phyloP scores from a whole-genome alignment of 2,329 filamentous ascomycete species.

The Rhynchosporium graminicola region DNA sequence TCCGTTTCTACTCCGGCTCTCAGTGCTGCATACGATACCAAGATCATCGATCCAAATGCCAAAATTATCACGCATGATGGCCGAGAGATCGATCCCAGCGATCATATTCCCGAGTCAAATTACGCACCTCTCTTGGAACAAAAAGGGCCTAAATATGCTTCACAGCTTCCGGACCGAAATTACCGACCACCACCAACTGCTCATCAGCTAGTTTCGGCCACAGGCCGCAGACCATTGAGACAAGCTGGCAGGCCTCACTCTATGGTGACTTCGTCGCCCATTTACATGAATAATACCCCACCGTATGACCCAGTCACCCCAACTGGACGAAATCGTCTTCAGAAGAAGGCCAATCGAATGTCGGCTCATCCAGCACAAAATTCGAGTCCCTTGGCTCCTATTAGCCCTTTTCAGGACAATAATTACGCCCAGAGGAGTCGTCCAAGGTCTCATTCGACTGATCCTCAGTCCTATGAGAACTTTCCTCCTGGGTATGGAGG shows the following conservation, averaged over 20 bases:
- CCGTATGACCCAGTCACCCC: slow-evolving; percentile 42
- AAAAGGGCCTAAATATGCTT: slow-evolving; percentile 50
- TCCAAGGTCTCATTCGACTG: slow-evolving; percentile 34
- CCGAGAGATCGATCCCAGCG: slow-evolving; percentile 75
- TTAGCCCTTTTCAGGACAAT: slow-evolving; percentile 38
- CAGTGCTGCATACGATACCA: slow-evolving; percentile 36
- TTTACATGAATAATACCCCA: slow-evolving; percentile 37
- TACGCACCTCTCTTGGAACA: slow-evolving; percentile 43
- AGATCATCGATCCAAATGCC: slow-evolving; percentile 54
- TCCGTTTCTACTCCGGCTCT: slow-evolving; percentile 38
- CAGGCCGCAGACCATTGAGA: slow-evolving; percentile 54
- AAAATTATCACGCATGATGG: slow-evolving; percentile 78
- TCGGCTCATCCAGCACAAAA: slow-evolving; percentile 33
- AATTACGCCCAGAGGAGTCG: slow-evolving; percentile 30
- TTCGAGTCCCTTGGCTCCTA: slow-evolving; percentile 38
- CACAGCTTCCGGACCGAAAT: slow-evolving; percentile 37
- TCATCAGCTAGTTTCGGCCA: slow-evolving; percentile 53
- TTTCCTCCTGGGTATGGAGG: slow-evolving; percentile 35
- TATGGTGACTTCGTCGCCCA: slow-evolving; percentile 38
- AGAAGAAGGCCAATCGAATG: slow-evolving; percentile 55
- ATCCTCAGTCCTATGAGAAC: slow-evolving; percentile 36
- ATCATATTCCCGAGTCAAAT: slow-evolving; percentile 67
- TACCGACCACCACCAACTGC: slow-evolving; percentile 52
- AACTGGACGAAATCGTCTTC: slow-evolving; percentile 59
- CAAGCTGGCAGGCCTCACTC: slow-evolving; percentile 53